phyloP scores from a whole-genome alignment of 192 early-diverging fungal genomes.

The Backusella tuberculispora region DNA sequence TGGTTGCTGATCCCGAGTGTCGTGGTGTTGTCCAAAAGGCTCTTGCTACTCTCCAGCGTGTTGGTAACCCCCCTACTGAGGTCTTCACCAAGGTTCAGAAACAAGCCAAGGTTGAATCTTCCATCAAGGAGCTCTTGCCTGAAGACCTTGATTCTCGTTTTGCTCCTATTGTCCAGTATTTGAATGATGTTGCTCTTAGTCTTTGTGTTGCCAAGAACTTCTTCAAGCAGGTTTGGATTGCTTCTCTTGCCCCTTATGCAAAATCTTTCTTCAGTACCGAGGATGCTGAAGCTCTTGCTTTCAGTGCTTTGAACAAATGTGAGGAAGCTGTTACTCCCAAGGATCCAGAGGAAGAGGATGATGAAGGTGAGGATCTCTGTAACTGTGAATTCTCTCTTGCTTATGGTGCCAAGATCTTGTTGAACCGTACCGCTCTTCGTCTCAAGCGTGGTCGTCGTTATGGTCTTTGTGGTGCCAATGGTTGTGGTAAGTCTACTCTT shows the following conservation, averaged over 20 bases:
- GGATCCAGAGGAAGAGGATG: slow-evolving; percentile 49
- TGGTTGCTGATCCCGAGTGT: slow-evolving; percentile 78
- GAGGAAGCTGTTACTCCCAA: slow-evolving; percentile 49
- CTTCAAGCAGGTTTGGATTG: slow-evolving; percentile 68
- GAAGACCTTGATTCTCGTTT: slow-evolving; percentile 55
- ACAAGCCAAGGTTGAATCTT: slow-evolving; percentile 48
- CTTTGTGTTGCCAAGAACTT: slow-evolving; percentile 69
- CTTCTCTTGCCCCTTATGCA: slow-evolving; percentile 60
- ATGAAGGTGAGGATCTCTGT: slow-evolving; percentile 60
- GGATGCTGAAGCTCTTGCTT: slow-evolving; percentile 54
- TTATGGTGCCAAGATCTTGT: slow-evolving; percentile 82
- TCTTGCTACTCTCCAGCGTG: slow-evolving; percentile 69
- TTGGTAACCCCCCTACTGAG: slow-evolving; percentile 61
- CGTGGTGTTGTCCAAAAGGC: slow-evolving; percentile 72
- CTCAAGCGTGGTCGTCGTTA: slow-evolving; percentile 81
- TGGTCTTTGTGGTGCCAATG: slow-evolving; percentile 83
- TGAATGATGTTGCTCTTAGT: slow-evolving; percentile 59
- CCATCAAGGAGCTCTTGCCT: slow-evolving; percentile 59
- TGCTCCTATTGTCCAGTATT: slow-evolving; percentile 56
- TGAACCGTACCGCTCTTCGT: slow-evolving; percentile 66
- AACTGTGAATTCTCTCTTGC: slow-evolving; percentile 88
- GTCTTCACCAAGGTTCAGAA: slow-evolving; percentile 59
- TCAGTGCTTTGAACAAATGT: slow-evolving; percentile 50
- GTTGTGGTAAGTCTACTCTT: slow-evolving; percentile 85
- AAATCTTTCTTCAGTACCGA: slow-evolving; percentile 58